Base-by-base conservation (phyloP, 306 rosid species). In the Adenanthera pavonina region DNA sequence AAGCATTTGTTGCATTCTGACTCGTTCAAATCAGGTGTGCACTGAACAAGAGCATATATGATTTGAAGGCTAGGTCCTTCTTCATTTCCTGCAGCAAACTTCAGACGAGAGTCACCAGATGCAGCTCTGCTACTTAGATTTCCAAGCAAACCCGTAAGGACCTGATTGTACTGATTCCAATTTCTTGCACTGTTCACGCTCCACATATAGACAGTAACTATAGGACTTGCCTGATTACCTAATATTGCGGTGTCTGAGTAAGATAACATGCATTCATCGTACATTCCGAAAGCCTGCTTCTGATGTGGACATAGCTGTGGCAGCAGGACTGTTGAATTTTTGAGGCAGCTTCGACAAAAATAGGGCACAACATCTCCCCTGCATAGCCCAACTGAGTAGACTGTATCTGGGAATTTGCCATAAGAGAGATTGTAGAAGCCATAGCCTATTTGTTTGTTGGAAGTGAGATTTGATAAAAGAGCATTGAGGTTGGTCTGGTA, bases 351-450 rank as follows among this genome's bases (percentile, higher is more conserved):
- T 0, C 38, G 80, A 38, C 82, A 81, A 0, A 8, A 47, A 2
- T 61, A 62, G 74, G 60, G 73, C 0, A n/a, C 9, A 57, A 80
- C 5, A 64, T 86, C 87, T 60, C 85, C 90, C 71, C 82, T 78
- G 46, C 90, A 84, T 2, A 81, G 11, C 1, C 86, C 86, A 5
- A 78, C 53, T 4, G 79, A 69, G 33, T 71, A 25, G 0, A 80
- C 78, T 77, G 4, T 77, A 54, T 83, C 70, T 1, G 75, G 6
- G 15, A 35, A 2, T 35, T 68, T 1, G 6, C 89, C 87, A 4
- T 77, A 43, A 0, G 89, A 80, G 47, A n/a, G 34, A 53, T 74
- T 80, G 76, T 80, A 81, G 81, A 80, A 86, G 7, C 89, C 87
- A 3, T 83, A 80, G 46, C 52, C 25, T 5, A 60, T 80, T 51